These are phyloP conservation scores for Termitomyces sp. DNA, from an alignment of 768 basidiomycete species.

Conservation along the genomic window DNA sequence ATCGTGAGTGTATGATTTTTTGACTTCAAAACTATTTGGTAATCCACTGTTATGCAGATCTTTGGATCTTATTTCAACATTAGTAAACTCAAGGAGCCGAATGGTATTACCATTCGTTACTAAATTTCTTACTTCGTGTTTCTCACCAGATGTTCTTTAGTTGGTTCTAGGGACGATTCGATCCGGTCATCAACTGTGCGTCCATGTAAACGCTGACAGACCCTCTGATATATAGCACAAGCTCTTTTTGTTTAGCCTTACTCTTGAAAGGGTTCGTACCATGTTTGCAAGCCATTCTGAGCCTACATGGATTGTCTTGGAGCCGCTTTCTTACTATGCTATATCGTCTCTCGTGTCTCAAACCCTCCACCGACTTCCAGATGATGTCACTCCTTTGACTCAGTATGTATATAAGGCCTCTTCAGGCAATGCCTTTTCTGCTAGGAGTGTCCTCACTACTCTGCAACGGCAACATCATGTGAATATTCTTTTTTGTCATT, in stretches of 20 bases:
- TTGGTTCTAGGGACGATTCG: conserved; percentile 60
- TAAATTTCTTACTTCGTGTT: neutral
- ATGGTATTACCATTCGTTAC: conserved; percentile 37
- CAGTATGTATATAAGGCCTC: conserved; percentile 51
- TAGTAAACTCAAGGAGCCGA: conserved; percentile 58
- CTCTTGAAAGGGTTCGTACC: conserved; percentile 43
- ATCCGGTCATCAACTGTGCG: conserved; percentile 47
- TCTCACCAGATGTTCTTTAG: conserved; percentile 23
- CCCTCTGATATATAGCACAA: neutral
- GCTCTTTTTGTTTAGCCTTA: conserved; percentile 23
- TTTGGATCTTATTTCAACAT: conserved; percentile 56
- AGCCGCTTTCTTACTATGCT: conserved; percentile 52
- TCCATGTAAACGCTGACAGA: neutral
- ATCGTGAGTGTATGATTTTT: conserved; percentile 31
- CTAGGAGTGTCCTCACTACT: conserved; percentile 55
- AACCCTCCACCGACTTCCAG: conserved; percentile 52
- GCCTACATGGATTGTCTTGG: conserved; percentile 62
- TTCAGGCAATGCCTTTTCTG: conserved; percentile 66
- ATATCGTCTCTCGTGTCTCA: conserved; percentile 56
- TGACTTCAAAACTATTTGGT: neutral
- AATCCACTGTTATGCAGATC: conserved; percentile 34
- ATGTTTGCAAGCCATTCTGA: conserved; percentile 56
- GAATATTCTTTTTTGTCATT: conserved; percentile 13
- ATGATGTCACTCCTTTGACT: conserved; percentile 49
- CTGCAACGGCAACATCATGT: conserved; percentile 61